Evolutionary conservation across 2,329 filamentous ascomycete genomes (phyloP).

Genomic region (Fusarium tricinctum): DNA sequence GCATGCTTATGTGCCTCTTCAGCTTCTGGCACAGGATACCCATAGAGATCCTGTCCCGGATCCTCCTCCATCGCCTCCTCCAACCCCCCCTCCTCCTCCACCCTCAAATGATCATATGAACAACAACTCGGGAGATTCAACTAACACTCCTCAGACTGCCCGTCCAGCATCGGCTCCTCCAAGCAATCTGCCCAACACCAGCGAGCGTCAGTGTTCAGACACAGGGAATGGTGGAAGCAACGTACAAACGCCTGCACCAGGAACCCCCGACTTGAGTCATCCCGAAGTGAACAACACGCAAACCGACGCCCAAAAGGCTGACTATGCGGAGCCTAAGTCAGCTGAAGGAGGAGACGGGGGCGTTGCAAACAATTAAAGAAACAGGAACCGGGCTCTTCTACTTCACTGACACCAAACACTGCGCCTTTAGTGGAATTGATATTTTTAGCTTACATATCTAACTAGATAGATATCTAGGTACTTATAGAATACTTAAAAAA

Average conservation of each 20-base stretch:
- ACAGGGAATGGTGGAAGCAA: background rate
- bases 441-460: background rate
- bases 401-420: no score
- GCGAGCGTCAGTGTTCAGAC: no score
- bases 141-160: background rate
- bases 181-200: background rate
- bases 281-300: background rate
- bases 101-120: background rate
- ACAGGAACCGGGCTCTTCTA: no score
- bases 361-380: constrained; percentile 16
- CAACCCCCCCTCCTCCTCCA: background rate
- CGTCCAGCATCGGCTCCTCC: background rate
- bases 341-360: background rate
- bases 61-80: background rate
- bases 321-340: background rate
- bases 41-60: background rate
- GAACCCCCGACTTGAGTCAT: background rate
- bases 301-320: background rate
- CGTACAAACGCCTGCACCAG: background rate
- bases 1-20: constrained; percentile 21
- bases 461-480: no score
- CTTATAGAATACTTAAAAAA: background rate
- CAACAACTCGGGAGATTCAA: background rate
- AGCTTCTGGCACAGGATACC: constrained; percentile 10
- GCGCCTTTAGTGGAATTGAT: background rate